Conservation (phyloP, 148 eudicot genomes). For the Linanthus parryae region DNA sequence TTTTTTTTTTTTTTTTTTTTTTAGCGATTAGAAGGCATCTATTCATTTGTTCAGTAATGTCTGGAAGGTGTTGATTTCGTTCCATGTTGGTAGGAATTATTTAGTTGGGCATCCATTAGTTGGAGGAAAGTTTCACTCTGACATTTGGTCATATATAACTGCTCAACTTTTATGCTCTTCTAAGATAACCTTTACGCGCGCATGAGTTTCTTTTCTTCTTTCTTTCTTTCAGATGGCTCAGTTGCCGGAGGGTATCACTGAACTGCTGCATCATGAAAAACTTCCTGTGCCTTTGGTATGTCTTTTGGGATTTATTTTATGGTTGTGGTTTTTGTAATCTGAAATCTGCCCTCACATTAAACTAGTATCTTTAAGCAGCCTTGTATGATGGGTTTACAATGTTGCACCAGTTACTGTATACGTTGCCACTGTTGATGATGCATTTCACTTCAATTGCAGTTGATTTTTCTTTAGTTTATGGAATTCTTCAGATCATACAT, state of each 20-base stretch:
- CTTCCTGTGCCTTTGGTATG: constrained; percentile 78
- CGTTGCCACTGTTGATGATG: background rate
- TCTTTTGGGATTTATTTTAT: background rate
- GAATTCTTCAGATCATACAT: too few species aligned
- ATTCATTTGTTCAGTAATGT: too few species aligned
- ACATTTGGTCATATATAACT: too few species aligned
- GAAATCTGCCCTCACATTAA: background rate
- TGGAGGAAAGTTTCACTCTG: too few species aligned
- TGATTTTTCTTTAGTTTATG: background rate
- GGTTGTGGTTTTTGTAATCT: background rate
- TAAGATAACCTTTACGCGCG: too few species aligned
- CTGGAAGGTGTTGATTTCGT: too few species aligned
- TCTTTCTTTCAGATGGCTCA: constrained; percentile 75
- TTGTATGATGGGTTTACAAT: background rate
- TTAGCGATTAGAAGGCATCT: too few species aligned
- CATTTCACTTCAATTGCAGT: background rate
- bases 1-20: too few species aligned
- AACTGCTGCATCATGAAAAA: constrained; percentile 73
- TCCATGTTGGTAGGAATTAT: too few species aligned
- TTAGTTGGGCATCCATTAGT: too few species aligned
- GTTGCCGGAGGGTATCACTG: constrained; percentile 87
- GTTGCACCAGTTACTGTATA: background rate
- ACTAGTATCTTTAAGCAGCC: background rate
- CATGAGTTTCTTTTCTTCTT: background rate
- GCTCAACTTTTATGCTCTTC: too few species aligned